A percentile compares a stretch with the other conserved stretches of the same genome.
phyloP scores from a whole-genome alignment of 2,329 filamentous ascomycete genomes.

The Fusarium drepaniforme region DNA sequence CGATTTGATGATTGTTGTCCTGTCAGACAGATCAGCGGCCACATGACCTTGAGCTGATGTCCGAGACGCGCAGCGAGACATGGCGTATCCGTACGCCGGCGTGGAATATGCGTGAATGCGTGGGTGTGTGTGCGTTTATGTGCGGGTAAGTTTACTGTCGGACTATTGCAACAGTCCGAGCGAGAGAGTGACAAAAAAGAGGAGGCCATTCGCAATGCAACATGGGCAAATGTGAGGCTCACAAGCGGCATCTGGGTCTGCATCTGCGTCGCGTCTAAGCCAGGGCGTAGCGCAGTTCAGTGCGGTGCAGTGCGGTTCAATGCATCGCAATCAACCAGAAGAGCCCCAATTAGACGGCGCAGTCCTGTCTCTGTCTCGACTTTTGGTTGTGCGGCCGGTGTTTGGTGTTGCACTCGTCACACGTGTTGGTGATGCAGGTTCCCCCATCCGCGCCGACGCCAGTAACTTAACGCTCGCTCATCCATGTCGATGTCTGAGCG shows the following conservation, averaged over 20 bases:
- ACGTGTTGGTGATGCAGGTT: conserved; percentile 17
- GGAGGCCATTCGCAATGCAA: conserved; percentile 7
- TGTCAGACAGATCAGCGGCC: conserved; percentile 33
- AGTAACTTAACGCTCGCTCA: conserved; percentile 1
- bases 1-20: conserved; percentile 13
- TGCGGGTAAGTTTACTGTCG: conserved; percentile 10
- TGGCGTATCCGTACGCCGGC: background rate
- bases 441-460: background rate
- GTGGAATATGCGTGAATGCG: background rate
- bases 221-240: conserved; percentile 1
- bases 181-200: background rate
- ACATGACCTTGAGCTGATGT: conserved; percentile 39
- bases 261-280: background rate
- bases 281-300: background rate
- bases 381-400: conserved; percentile 6
- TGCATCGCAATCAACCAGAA: background rate
- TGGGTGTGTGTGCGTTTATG: conserved; percentile 13
- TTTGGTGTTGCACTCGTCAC: conserved; percentile 21
- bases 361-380: background rate
- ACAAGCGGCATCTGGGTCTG: background rate
- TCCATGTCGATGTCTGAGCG: conserved; percentile 3
- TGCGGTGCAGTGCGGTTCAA: background rate
- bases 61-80: conserved; percentile 20
- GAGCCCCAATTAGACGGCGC: conserved; percentile 5
- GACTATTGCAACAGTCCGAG: conserved; percentile 21